Evolutionary conservation across 2,329 filamentous ascomycete genomes (phyloP).

Genomic region (Fusarium nygamai): DNA sequence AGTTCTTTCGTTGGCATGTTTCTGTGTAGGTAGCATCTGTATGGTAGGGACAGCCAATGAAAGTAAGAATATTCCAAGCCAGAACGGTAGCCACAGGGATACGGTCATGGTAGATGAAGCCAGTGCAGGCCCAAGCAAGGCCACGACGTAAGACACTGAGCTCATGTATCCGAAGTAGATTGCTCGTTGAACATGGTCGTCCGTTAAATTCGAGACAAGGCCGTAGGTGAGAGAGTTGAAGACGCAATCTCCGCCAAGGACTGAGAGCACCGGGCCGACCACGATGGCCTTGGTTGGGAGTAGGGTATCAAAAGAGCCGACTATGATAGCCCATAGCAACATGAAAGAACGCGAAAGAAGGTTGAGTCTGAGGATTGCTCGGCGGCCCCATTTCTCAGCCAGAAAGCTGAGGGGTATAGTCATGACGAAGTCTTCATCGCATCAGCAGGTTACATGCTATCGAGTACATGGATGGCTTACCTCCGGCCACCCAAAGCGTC

Average conservation of each 20-base stretch:
- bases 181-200: constrained; percentile 57
- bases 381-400: constrained; percentile 55
- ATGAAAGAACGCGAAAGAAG: constrained; percentile 49
- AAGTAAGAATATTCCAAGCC: constrained; percentile 30
- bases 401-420: constrained; percentile 60
- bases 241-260: constrained; percentile 61
- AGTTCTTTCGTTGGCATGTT: too few species aligned
- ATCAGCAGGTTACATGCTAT: background rate
- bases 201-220: constrained; percentile 55
- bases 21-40: constrained; percentile 17
- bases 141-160: constrained; percentile 58
- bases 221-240: constrained; percentile 61
- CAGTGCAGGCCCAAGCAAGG: constrained; percentile 57
- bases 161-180: constrained; percentile 63
- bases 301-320: constrained; percentile 28
- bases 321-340: constrained; percentile 39
- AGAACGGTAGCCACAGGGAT: constrained; percentile 56
- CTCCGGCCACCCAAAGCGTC: constrained; percentile 59
- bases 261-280: constrained; percentile 53
- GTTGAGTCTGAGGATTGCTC: constrained; percentile 55
- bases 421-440: constrained; percentile 56
- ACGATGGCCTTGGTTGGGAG: constrained; percentile 48
- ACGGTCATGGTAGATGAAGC: constrained; percentile 58
- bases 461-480: constrained; percentile 37
- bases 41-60: constrained; percentile 28